Base-by-base conservation (phyloP, 495 filamentous ascomycete species). In the Recurvomyces mirabilis region DNA sequence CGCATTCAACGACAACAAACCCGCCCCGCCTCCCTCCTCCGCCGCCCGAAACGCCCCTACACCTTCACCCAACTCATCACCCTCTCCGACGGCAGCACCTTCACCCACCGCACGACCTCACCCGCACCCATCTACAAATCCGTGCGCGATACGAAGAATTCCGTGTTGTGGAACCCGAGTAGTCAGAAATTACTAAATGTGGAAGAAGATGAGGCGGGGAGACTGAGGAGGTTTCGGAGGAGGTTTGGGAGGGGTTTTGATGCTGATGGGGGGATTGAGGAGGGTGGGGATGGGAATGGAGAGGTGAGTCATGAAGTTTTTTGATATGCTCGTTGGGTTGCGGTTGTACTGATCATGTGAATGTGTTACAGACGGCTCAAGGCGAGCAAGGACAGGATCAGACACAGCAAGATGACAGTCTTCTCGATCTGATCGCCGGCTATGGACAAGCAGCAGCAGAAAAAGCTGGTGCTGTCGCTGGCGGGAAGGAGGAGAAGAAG, bases 51-150 rank as follows among this genome's bases (percentile, higher is more conserved):
- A 55, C 80, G 88, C 4, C 91, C 91, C 24, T 95, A 95, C 75
- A 84, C 81, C 53, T 94, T 94, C 75, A 94, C 91, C 17, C 91
- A 98, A 65, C 79, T 98, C 24, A 73, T 96, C 41, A 89, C 88
- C 43, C 81, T 94, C 51, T 80, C 79, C n/a, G 91, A 98, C 71
- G 91, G 91, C 43, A 78, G 72, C 56, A 82, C 86, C 43, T 95
- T 78, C 74, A 78, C 81, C 11, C 73, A 83, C 46, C 88, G 93
- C 57, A 94, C 93, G 6, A 93, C 89, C 11, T 86, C 80, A 7
- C 91, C 91, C 2, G 51, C 66, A 12, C 82, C 84, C 2, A 66
- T 96, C 31, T 84, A 87, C 72, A 74, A 74, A 45, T 74, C 71
- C 41, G 77, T 73, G 31, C 87, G 89, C 62, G 91, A 98, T 71